A percentile compares a stretch with the other conserved stretches of the same genome.
Evolutionary conservation across 2,329 filamentous ascomycete genomes (phyloP).

Genomic region (Arthroderma sp.): DNA sequence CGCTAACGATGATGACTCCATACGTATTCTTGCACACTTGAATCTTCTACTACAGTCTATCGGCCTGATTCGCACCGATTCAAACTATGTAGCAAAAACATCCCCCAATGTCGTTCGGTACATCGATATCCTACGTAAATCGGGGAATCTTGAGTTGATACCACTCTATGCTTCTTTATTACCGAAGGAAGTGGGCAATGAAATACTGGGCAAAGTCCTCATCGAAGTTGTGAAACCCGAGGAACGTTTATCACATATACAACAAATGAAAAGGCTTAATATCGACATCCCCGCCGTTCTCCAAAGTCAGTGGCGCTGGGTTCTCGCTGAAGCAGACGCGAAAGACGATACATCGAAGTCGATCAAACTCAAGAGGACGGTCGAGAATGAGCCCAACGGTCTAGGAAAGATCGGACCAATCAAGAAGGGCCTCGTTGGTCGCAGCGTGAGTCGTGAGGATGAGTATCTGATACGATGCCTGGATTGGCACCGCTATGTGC

Average conservation of each 20-base stretch:
- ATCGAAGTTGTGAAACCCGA: constrained; percentile 55
- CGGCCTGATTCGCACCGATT: constrained; percentile 35
- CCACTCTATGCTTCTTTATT: constrained; percentile 81
- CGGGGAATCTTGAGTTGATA: constrained; percentile 61
- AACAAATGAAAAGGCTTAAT: constrained; percentile 59
- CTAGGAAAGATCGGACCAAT: constrained; percentile 49
- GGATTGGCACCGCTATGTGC: constrained; percentile 70
- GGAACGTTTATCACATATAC: constrained; percentile 55
- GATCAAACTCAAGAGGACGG: constrained; percentile 28
- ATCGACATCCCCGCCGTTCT: constrained; percentile 63
- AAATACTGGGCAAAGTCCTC: constrained; percentile 62
- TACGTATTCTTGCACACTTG: constrained; percentile 57
- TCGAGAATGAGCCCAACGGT: constrained; percentile 38
- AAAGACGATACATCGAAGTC: constrained; percentile 20
- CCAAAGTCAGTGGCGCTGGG: constrained; percentile 47
- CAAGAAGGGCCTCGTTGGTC: constrained; percentile 56
- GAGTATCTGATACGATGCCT: constrained; percentile 67
- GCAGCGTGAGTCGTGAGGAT: constrained; percentile 44
- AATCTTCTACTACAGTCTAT: constrained; percentile 53
- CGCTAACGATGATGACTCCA: constrained; percentile 41
- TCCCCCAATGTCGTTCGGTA: constrained; percentile 59
- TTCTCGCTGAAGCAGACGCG: constrained; percentile 21
- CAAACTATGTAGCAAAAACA: constrained; percentile 50
- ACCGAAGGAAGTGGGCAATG: constrained; percentile 48
- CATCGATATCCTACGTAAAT: constrained; percentile 61